A percentile compares a stretch with the other conserved stretches of the same genome.
These are phyloP conservation scores for Chytriomyces confervae DNA, from an alignment of 192 early-diverging fungal species.

Conservation along the genomic window DNA sequence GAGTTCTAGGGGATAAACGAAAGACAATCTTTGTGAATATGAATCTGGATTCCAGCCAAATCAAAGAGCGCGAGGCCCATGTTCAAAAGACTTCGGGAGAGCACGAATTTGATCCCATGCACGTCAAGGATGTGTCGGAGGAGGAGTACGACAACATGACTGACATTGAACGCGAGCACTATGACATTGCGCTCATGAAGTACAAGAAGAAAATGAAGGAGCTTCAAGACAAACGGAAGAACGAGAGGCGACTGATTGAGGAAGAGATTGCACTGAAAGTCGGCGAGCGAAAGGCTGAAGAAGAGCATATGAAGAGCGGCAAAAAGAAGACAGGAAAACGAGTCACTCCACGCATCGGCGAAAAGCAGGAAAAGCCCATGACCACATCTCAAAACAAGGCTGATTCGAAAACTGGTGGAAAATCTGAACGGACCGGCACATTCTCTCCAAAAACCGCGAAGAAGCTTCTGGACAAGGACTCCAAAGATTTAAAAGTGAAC, in stretches of 20 bases:
- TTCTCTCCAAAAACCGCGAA: conserved; percentile 49
- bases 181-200: conserved; percentile 53
- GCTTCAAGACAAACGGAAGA: conserved; percentile 56
- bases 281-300: conserved; percentile 60
- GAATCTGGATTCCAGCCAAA: conserved; percentile 46
- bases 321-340: conserved; percentile 44
- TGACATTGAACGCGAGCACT: conserved; percentile 51
- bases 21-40: conserved; percentile 49
- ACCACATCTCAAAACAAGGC: conserved; percentile 39
- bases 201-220: conserved; percentile 54
- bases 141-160: conserved; percentile 63
- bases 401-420: conserved; percentile 25
- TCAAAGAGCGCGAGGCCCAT: conserved; percentile 52
- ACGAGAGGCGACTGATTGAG: conserved; percentile 53
- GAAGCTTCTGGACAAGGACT: conserved; percentile 27
- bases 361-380: conserved; percentile 44
- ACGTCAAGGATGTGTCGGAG: conserved; percentile 56
- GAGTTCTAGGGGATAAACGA: conserved; percentile 44
- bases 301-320: conserved; percentile 46
- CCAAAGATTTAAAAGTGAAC: conserved; percentile 13
- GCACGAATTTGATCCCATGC: conserved; percentile 50
- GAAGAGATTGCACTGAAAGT: conserved; percentile 54
- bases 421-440: conserved; percentile 31
- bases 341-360: conserved; percentile 16
- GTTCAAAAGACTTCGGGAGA: conserved; percentile 36